Conservation (phyloP, 2,329 filamentous ascomycete genomes). For the Aspergillus tanneri region DNA sequence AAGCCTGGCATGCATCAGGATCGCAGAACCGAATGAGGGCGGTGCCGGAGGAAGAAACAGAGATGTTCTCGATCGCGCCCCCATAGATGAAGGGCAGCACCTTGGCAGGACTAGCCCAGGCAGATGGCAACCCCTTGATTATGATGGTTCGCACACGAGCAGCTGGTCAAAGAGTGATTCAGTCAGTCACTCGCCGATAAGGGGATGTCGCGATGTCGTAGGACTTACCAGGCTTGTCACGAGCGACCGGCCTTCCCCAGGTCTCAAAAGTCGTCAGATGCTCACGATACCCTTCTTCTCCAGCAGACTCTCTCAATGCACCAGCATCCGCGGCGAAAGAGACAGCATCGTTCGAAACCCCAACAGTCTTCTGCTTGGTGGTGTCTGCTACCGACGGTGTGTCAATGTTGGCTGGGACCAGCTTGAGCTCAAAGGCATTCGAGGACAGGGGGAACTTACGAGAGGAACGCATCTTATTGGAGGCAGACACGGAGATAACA, state of each 20-base stretch:
- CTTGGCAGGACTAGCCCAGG: constrained; percentile 30
- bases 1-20: constrained; percentile 34
- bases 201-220: background rate
- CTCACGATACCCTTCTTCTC: constrained; percentile 31
- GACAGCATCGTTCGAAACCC: background rate
- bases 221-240: constrained; percentile 29
- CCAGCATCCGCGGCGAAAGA: background rate
- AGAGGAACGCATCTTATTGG: background rate
- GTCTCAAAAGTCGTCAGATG: constrained; percentile 29
- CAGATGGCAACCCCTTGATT: constrained; percentile 37
- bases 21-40: constrained; percentile 40
- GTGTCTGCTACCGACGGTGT: background rate
- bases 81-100: constrained; percentile 41
- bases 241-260: constrained; percentile 31
- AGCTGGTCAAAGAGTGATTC: constrained; percentile 15
- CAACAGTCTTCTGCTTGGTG: background rate
- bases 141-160: constrained; percentile 32
- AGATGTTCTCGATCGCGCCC: constrained; percentile 38
- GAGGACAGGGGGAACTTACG: constrained; percentile 1
- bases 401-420: background rate
- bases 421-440: too few relatives aligned
- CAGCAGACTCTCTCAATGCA: background rate
- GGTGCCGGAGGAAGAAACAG: constrained; percentile 20
- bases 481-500: constrained; percentile 1
- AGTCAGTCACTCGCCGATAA: background rate